Evolutionary conservation across 805 yeast genomes (phyloP).

Genomic region (Lachancea mirantina): DNA sequence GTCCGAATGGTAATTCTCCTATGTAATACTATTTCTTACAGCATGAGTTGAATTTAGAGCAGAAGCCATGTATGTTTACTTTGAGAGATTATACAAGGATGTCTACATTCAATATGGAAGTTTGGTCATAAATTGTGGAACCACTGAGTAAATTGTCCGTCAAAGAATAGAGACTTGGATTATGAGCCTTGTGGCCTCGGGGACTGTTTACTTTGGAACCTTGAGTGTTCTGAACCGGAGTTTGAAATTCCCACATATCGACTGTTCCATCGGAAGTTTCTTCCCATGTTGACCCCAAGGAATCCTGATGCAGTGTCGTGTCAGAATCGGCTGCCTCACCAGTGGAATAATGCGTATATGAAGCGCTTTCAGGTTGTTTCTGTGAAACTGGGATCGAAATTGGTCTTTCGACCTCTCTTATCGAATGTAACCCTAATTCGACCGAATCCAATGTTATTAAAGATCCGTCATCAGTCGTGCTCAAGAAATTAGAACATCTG

Average conservation of each 20-base stretch:
- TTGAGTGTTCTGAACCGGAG: constrained; percentile 5
- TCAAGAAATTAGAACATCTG: constrained; percentile 9
- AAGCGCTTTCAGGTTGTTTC: background rate
- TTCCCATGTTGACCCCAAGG: constrained; percentile 8
- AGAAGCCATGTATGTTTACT: background rate
- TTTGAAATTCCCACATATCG: constrained; percentile 6
- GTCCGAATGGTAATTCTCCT: too few relatives aligned
- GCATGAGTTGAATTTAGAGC: background rate
- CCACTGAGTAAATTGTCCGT: constrained; percentile 15
- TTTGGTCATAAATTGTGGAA: constrained; percentile 14
- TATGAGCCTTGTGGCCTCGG: constrained; percentile 8
- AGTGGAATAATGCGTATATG: background rate
- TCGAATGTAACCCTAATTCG: constrained; percentile 24
- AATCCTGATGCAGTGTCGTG: constrained; percentile 7
- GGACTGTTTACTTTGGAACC: too few relatives aligned
- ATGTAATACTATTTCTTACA: too few relatives aligned
- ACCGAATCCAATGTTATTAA: constrained; percentile 14
- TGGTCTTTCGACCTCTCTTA: constrained; percentile 17
- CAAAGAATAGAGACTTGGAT: constrained; percentile 15
- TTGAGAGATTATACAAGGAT: constrained; percentile 5
- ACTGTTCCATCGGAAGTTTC: constrained; percentile 10
- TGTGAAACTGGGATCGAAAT: constrained; percentile 8
- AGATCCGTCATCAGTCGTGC: constrained; percentile 14
- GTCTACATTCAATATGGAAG: constrained; percentile 6
- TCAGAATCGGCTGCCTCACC: constrained; percentile 4